Conservation (phyloP, 495 filamentous ascomycete species). For the Hypomontagnella monticulosa region DNA sequence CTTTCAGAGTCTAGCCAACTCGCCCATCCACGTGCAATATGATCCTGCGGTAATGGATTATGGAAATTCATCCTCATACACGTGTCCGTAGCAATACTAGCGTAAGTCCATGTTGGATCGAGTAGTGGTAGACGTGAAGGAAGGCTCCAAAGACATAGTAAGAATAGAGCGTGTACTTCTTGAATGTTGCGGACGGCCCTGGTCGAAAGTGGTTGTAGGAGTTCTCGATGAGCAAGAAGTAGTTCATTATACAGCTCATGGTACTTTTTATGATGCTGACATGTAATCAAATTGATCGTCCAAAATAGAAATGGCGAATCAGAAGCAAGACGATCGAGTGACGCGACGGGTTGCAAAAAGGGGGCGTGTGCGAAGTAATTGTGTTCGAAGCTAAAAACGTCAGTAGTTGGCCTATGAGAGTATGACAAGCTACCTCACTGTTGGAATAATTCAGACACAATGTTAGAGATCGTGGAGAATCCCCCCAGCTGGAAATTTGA, state of each 20-base stretch:
- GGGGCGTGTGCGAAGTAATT: neutral
- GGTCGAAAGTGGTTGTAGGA: neutral
- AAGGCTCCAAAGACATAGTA: neutral
- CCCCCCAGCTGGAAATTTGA: neutral
- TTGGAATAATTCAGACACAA: neutral
- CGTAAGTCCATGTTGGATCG: constrained; percentile 6
- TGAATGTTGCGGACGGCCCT: neutral
- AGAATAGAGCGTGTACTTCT: neutral
- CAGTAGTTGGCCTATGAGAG: neutral
- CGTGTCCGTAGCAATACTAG: neutral
- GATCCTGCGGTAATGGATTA: neutral
- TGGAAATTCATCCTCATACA: constrained; percentile 2
- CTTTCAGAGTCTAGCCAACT: neutral
- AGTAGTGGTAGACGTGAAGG: neutral
- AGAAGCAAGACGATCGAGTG: neutral
- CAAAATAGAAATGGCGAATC: neutral
- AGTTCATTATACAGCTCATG: neutral
- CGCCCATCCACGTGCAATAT: neutral
- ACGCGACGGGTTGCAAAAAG: neutral
- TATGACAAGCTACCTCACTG: neutral
- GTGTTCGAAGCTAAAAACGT: neutral
- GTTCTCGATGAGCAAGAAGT: neutral
- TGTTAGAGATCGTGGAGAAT: neutral
- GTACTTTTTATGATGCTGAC: neutral
- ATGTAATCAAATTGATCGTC: neutral